Percentiles rank a stretch among this genome's conserved stretches.
phyloP scores from a whole-genome alignment of 345 rosid genomes.

The Linum tenue region DNA sequence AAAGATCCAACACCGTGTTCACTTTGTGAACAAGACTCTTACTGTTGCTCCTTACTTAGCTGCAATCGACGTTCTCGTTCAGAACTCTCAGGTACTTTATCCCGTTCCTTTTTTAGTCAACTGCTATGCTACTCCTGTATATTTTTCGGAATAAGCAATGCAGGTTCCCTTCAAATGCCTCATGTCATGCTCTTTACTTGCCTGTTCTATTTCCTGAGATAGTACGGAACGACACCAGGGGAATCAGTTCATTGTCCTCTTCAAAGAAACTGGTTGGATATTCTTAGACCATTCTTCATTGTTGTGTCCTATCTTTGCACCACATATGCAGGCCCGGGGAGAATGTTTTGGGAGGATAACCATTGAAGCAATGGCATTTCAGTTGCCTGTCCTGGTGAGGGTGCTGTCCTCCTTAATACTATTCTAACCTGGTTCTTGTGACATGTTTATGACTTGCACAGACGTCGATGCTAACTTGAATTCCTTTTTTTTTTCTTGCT shows the following conservation, averaged over 20 bases:
- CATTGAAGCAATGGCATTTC: slow-evolving; percentile 57
- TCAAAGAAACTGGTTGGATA: no score
- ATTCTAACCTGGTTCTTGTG: background rate
- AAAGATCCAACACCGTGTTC: slow-evolving; percentile 23
- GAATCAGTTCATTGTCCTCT: no score
- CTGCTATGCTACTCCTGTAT: background rate
- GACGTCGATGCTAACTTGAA: no score
- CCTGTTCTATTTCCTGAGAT: no score
- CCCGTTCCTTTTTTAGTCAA: background rate
- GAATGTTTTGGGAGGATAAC: slow-evolving; percentile 58
- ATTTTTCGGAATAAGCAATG: no score
- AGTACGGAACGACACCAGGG: no score
- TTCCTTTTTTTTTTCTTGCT: no score
- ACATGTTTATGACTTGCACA: background rate
- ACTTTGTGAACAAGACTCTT: slow-evolving; percentile 27
- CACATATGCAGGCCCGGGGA: slow-evolving; percentile 31
- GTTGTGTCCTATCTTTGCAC: background rate
- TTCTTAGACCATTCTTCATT: background rate
- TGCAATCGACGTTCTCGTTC: slow-evolving; percentile 28
- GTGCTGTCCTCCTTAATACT: background rate
- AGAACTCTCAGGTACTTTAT: slow-evolving; percentile 23
- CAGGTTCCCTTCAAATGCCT: no score
- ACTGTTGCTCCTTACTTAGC: slow-evolving; percentile 28
- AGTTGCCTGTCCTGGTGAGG: slow-evolving; percentile 45
- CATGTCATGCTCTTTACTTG: no score